Percentiles rank a stretch among this genome's conserved stretches.
Conservation (phyloP, 768 basidiomycete species). For the Macrocybe gigantea region DNA sequence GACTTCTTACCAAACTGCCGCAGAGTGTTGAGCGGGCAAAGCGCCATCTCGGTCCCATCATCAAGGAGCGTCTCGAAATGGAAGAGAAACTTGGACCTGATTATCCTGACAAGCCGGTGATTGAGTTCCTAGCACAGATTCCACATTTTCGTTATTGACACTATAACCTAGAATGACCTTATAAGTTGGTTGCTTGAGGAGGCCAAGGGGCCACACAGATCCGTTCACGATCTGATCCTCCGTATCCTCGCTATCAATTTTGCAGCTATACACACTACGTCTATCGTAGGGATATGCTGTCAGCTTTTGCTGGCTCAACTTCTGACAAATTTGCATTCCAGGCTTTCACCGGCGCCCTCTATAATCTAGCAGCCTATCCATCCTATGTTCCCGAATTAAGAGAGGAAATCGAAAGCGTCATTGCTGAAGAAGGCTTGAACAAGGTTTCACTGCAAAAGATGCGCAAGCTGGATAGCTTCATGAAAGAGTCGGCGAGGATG, state of each 20-base stretch:
- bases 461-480: slow-evolving; percentile 33
- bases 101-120: slow-evolving; percentile 26
- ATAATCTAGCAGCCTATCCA: slow-evolving; percentile 19
- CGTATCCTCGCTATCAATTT: slow-evolving; percentile 30
- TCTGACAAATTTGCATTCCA: slow-evolving; percentile 4
- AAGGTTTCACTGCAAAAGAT: slow-evolving; percentile 25
- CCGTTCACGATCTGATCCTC: slow-evolving; percentile 19
- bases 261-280: slow-evolving; percentile 34
- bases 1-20: slow-evolving; percentile 16
- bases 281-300: slow-evolving; percentile 20
- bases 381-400: slow-evolving; percentile 21
- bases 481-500: slow-evolving; percentile 27
- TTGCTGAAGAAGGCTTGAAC: slow-evolving; percentile 23
- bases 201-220: slow-evolving; percentile 23
- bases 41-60: slow-evolving; percentile 21
- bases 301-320: neutral
- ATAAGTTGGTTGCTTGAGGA: slow-evolving; percentile 40
- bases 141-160: neutral
- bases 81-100: slow-evolving; percentile 21
- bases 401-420: slow-evolving; percentile 29
- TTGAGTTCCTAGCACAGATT: neutral
- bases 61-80: slow-evolving; percentile 24
- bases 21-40: slow-evolving; percentile 15
- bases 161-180: slow-evolving; percentile 31
- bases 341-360: slow-evolving; percentile 22